Conservation (phyloP, 768 basidiomycete species). For the Russula virescens region DNA sequence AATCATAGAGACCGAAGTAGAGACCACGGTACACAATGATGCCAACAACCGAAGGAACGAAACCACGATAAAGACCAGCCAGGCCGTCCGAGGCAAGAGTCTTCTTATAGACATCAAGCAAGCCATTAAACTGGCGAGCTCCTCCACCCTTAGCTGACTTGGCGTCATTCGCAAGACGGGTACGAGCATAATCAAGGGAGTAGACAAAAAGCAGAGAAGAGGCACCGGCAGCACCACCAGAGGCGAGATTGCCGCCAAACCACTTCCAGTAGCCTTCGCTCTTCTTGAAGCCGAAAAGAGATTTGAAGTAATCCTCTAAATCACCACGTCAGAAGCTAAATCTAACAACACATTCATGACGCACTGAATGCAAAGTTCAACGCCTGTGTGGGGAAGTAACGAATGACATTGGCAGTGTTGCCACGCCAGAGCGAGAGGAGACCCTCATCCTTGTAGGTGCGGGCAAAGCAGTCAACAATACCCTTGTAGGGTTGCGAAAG, state of each 20-base stretch:
- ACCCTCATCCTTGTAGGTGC: slow-evolving; percentile 95
- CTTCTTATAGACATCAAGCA: slow-evolving; percentile 96
- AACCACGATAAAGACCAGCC: slow-evolving; percentile 99
- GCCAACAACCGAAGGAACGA: slow-evolving; percentile 97
- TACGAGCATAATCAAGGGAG: slow-evolving; percentile 99
- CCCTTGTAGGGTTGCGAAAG: slow-evolving; percentile 96
- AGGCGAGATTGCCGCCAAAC: slow-evolving; percentile 97
- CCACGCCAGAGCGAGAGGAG: slow-evolving; percentile 95
- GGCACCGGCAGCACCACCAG: slow-evolving; percentile 99
- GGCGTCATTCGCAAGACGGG: slow-evolving; percentile 95
- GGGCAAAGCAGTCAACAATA: slow-evolving; percentile 81
- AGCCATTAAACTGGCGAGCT: slow-evolving; percentile 96
- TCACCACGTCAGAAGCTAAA: slow-evolving; percentile 21
- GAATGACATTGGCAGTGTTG: slow-evolving; percentile 99
- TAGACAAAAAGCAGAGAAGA: slow-evolving; percentile 98
- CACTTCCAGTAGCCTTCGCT: slow-evolving; percentile 95
- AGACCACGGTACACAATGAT: slow-evolving; percentile 99
- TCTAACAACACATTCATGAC: slow-evolving; percentile 32
- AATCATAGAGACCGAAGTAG: slow-evolving; percentile 97
- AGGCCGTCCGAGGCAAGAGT: slow-evolving; percentile 97
- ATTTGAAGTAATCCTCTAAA: slow-evolving; percentile 97
- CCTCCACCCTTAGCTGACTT: slow-evolving; percentile 93
- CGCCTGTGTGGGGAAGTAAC: slow-evolving; percentile 99
- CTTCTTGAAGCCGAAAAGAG: slow-evolving; percentile 98
- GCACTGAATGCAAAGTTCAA: slow-evolving; percentile 99